Conservation (phyloP, 441 rosid species). For the Adansonia rubrostipa region DNA sequence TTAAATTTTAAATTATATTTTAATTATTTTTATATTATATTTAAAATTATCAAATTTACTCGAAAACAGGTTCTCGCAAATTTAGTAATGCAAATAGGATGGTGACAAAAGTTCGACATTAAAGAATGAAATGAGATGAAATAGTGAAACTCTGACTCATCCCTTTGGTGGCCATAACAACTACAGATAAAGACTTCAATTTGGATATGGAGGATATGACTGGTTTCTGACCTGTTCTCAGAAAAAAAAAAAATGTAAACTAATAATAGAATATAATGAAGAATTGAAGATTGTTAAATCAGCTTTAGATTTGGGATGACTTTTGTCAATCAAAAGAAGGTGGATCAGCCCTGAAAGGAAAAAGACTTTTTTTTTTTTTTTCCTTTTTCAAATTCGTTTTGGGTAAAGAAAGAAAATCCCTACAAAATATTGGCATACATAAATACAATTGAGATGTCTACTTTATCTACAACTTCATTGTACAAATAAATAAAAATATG, state of each 20-base stretch:
- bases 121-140: background rate
- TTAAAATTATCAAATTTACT: background rate
- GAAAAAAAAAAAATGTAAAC: background rate
- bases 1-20: background rate
- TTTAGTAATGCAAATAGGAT: background rate
- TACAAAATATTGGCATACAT: background rate
- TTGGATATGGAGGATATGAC: conserved; percentile 3
- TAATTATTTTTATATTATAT: background rate
- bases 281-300: no score
- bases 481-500: no score
- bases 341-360: background rate
- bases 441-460: background rate
- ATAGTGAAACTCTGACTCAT: conserved; percentile 20
- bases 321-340: background rate
- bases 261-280: background rate
- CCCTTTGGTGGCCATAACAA: conserved; percentile 1
- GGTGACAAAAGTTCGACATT: background rate
- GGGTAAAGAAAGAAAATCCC: background rate
- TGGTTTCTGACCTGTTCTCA: background rate
- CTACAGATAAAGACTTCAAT: conserved; percentile 6
- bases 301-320: background rate
- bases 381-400: background rate
- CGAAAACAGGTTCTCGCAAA: background rate
- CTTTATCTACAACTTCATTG: background rate
- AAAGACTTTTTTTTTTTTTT: no score